Evolutionary conservation across 495 filamentous ascomycete genomes (phyloP).

Genomic region (Lasiosphaeria hispida): DNA sequence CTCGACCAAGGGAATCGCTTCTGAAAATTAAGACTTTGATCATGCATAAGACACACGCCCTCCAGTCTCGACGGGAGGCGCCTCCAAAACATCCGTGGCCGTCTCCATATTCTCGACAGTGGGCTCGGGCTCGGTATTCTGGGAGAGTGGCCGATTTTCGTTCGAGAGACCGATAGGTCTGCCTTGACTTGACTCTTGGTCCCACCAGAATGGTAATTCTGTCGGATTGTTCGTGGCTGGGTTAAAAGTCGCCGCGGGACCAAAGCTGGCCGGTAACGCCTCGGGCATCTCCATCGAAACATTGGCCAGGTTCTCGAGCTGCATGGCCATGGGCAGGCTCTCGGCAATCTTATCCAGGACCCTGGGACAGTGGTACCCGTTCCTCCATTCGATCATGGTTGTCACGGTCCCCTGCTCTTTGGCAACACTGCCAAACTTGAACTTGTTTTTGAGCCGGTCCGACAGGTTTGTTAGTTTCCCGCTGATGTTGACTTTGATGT

Average conservation of each 20-base stretch:
- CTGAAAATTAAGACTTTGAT: not conserved
- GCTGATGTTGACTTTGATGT: conserved; percentile 32
- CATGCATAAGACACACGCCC: not conserved
- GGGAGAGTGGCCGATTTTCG: not conserved
- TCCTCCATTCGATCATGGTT: conserved; percentile 24
- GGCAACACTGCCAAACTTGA: conserved; percentile 17
- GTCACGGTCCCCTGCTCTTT: conserved; percentile 14
- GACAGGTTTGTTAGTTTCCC: conserved; percentile 19
- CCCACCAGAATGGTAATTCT: not conserved
- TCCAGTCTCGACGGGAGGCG: not conserved
- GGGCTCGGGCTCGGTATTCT: not conserved
- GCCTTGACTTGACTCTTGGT: not conserved
- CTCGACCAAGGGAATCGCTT: conserved; percentile 2
- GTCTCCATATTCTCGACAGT: not conserved
- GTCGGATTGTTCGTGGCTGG: not conserved
- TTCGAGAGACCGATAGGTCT: not conserved
- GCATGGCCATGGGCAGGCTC: conserved; percentile 22
- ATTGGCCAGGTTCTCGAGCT: conserved; percentile 20
- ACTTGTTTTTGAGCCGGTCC: conserved; percentile 4
- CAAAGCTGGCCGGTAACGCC: conserved; percentile 18
- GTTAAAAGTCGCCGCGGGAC: not conserved
- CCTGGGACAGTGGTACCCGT: conserved; percentile 12
- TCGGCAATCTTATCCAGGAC: conserved; percentile 22
- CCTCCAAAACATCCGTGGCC: not conserved
- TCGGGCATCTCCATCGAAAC: conserved; percentile 25